phyloP scores from a whole-genome alignment of 345 rosid genomes.

The Syzygium jambos region DNA sequence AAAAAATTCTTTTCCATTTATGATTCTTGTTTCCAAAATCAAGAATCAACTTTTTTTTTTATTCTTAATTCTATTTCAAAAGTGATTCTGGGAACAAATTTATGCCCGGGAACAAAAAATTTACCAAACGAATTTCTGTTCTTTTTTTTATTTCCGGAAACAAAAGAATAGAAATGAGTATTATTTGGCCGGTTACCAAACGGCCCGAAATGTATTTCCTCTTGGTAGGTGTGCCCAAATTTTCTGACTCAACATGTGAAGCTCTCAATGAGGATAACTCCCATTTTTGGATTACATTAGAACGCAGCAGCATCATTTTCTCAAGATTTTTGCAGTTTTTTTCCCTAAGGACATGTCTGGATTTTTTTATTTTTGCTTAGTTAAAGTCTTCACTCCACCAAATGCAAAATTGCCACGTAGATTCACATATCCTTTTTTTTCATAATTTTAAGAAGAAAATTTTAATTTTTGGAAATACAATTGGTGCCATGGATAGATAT shows the following conservation, averaged over 20 bases:
- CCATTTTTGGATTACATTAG: neutral
- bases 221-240: neutral
- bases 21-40: too few relatives aligned
- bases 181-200: too few relatives aligned
- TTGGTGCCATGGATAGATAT: neutral
- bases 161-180: too few relatives aligned
- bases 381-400: neutral
- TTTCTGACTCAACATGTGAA: neutral
- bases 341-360: neutral
- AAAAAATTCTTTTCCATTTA: too few relatives aligned
- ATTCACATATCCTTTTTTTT: neutral
- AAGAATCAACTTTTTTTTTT: too few relatives aligned
- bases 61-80: too few relatives aligned
- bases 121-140: too few relatives aligned
- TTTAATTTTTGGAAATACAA: neutral
- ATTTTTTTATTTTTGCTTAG: neutral
- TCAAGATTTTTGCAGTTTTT: neutral
- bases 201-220: neutral
- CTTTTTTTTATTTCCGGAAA: too few relatives aligned
- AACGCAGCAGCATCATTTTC: neutral
- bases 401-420: neutral
- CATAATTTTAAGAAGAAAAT: neutral
- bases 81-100: too few relatives aligned
- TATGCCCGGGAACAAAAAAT: too few relatives aligned
- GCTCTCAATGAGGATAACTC: neutral